Evolutionary conservation across 1,284 basidiomycete species (phyloP).

Genomic region (Ustilago hordei): DNA sequence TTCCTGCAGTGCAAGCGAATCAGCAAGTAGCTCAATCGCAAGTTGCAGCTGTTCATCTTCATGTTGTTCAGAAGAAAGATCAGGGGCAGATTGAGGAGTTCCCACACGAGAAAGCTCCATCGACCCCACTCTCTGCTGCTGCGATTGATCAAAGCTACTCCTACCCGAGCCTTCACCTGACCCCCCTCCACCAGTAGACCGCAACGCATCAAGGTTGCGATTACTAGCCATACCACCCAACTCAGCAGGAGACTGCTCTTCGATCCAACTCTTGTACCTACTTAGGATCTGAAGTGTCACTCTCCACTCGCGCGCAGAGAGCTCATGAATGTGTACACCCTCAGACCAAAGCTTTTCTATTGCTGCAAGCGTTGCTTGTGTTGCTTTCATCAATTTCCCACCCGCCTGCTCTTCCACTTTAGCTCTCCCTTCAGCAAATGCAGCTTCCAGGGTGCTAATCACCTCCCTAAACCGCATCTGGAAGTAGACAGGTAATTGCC

Average conservation of each 20-base stretch:
- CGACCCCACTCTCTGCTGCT: slow-evolving; percentile 1
- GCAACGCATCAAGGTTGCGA: slow-evolving; percentile 6
- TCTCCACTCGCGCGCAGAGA: slow-evolving; percentile 62
- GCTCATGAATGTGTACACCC: slow-evolving; percentile 51
- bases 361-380: slow-evolving; percentile 36
- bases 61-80: slow-evolving; percentile 16
- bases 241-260: slow-evolving; percentile 27
- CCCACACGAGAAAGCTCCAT: slow-evolving; percentile 27
- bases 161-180: slow-evolving; percentile 4
- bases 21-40: slow-evolving; percentile 5
- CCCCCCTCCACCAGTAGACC: neutral
- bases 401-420: neutral
- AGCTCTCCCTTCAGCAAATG: slow-evolving; percentile 7
- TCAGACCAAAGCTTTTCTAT: slow-evolving; percentile 54
- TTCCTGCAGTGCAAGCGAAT: slow-evolving; percentile 10
- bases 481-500: slow-evolving; percentile 97
- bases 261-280: slow-evolving; percentile 63
- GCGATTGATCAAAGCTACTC: slow-evolving; percentile 5
- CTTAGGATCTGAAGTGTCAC: slow-evolving; percentile 64
- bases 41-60: slow-evolving; percentile 29
- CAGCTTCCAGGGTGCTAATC: slow-evolving; percentile 70
- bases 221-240: neutral
- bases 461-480: slow-evolving; percentile 98
- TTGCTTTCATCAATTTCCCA: slow-evolving; percentile 24
- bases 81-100: slow-evolving; percentile 34